These are phyloP conservation scores for Pseudonitzschia delicatissima DNA, from an alignment of 108 stramenopile genomes.

Conservation along the genomic window DNA sequence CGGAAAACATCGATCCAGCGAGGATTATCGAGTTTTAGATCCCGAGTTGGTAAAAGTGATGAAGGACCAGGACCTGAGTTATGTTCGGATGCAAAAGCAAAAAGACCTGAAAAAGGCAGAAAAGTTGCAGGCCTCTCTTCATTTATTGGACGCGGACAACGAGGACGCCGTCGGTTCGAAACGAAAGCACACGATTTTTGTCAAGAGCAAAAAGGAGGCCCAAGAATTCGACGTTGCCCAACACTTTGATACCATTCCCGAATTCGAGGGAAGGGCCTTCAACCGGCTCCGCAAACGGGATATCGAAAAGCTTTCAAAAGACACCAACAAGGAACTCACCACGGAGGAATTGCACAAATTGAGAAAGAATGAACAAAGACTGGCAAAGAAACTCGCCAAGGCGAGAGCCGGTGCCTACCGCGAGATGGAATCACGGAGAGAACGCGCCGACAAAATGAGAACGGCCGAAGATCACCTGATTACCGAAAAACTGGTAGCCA, in stretches of 20 bases:
- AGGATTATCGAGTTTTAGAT: constrained; percentile 48
- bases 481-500: constrained; percentile 71
- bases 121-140: constrained; percentile 71
- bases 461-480: constrained; percentile 73
- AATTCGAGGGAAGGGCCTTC: constrained; percentile 79
- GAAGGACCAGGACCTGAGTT: constrained; percentile 97
- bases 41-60: constrained; percentile 76
- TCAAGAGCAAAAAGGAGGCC: constrained; percentile 53
- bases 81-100: constrained; percentile 77
- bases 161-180: constrained; percentile 27
- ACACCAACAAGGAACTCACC: constrained; percentile 2
- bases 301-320: constrained; percentile 34
- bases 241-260: constrained; percentile 90
- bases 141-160: constrained; percentile 59
- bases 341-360: constrained; percentile 40
- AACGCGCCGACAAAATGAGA: constrained; percentile 56
- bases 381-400: constrained; percentile 60
- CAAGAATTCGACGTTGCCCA: constrained; percentile 79
- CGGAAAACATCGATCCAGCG: constrained; percentile 52
- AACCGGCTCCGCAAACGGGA: constrained; percentile 69
- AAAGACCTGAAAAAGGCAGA: constrained; percentile 81
- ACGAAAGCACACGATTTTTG: constrained; percentile 76
- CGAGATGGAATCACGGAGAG: constrained; percentile 79
- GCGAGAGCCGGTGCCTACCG: constrained; percentile 60
- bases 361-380: constrained; percentile 35